These are phyloP conservation scores for Hygrophoropsis aurantiaca DNA, from an alignment of 768 basidiomycete species.

Conservation along the genomic window DNA sequence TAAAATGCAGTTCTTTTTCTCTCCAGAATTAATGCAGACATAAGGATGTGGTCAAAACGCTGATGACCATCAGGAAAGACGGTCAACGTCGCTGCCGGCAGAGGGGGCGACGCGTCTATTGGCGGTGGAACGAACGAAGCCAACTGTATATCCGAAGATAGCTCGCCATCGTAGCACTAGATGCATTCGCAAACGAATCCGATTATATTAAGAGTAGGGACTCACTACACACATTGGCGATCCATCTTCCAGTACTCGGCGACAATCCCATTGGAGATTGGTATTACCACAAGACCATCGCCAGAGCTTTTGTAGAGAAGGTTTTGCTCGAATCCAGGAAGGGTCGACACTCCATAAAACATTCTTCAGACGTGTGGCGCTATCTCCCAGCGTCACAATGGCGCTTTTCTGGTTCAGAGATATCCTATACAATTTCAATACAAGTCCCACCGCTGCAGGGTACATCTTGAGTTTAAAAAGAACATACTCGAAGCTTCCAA, in stretches of 20 bases:
- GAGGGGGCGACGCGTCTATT: slow-evolving; percentile 43
- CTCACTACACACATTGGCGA: slow-evolving; percentile 48
- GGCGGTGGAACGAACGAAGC: slow-evolving; percentile 50
- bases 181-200: not conserved
- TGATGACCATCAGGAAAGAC: slow-evolving; percentile 46
- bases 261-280: slow-evolving; percentile 48
- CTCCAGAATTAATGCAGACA: slow-evolving; percentile 44
- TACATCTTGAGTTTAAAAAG: not conserved
- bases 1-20: slow-evolving; percentile 25
- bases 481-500: slow-evolving; percentile 40
- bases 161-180: slow-evolving; percentile 33
- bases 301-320: slow-evolving; percentile 35
- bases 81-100: slow-evolving; percentile 45
- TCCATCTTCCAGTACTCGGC: slow-evolving; percentile 43
- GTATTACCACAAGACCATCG: slow-evolving; percentile 38
- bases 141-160: slow-evolving; percentile 28
- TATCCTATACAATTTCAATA: slow-evolving; percentile 23
- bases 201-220: slow-evolving; percentile 4
- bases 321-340: slow-evolving; percentile 29
- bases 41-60: slow-evolving; percentile 44
- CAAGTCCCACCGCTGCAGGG: not conserved
- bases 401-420: slow-evolving; percentile 43
- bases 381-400: slow-evolving; percentile 40
- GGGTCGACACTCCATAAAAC: slow-evolving; percentile 34
- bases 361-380: slow-evolving; percentile 38